Percentiles rank a stretch among this genome's conserved stretches.
These are phyloP conservation scores for Leccinum variicolor DNA, from an alignment of 768 basidiomycete species.

Conservation along the genomic window DNA sequence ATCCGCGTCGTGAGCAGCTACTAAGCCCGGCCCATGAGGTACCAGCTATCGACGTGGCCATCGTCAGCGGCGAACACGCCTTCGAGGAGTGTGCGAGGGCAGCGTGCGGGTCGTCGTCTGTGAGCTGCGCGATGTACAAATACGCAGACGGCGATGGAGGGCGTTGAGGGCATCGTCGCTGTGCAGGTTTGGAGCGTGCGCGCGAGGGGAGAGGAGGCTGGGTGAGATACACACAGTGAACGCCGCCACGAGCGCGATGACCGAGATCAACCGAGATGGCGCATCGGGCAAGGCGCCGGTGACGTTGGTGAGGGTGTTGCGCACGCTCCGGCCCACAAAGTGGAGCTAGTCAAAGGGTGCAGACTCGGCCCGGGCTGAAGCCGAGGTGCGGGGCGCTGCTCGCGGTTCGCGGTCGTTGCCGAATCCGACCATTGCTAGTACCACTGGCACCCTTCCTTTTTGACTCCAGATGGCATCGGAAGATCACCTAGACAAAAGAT, in stretches of 20 bases:
- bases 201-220: no score
- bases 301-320: no score
- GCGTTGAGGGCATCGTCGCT: conserved; percentile 20
- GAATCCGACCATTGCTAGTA: no score
- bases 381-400: no score
- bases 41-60: conserved; percentile 88
- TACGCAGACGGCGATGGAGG: conserved; percentile 71
- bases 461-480: conserved; percentile 28
- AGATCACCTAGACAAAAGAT: conserved; percentile 46
- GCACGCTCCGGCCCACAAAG: no score
- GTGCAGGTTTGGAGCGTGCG: conserved; percentile 21
- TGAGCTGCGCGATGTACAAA: conserved; percentile 85
- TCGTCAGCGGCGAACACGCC: conserved; percentile 81
- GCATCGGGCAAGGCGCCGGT: no score
- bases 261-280: no score
- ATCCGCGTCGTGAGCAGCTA: conserved; percentile 77
- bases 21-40: conserved; percentile 93
- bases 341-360: no score
- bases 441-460: neutral
- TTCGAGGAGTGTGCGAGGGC: conserved; percentile 69
- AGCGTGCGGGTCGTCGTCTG: conserved; percentile 67
- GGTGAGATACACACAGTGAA: no score
- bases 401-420: no score
- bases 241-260: no score
- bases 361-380: no score